These are phyloP conservation scores for Fraxinus nigra DNA, from an alignment of 305 asterid species.

Conservation along the genomic window DNA sequence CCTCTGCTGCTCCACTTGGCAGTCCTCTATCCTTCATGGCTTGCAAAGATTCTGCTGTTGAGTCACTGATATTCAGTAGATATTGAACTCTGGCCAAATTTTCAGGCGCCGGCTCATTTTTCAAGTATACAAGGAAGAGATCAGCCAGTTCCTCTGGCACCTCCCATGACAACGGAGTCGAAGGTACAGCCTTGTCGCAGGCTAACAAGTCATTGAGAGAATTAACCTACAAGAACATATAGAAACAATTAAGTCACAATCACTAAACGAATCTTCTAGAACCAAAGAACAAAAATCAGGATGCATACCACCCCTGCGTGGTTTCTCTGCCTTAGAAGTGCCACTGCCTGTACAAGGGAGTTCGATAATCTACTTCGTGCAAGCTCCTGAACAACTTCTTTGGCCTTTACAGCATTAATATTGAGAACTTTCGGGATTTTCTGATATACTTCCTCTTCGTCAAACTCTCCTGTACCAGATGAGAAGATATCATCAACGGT, in stretches of 20 bases:
- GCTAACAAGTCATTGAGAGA: constrained; percentile 88
- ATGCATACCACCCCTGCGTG: constrained; percentile 68
- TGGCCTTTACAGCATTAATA: constrained; percentile 63
- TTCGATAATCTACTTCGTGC: constrained; percentile 69
- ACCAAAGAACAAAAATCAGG: background rate
- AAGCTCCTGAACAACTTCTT: constrained; percentile 59
- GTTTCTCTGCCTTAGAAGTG: constrained; percentile 81
- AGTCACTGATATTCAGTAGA: constrained; percentile 73
- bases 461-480: constrained; percentile 94
- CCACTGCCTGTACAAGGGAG: constrained; percentile 86
- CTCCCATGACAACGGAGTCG: constrained; percentile 81
- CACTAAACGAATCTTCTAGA: background rate
- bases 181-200: constrained; percentile 88
- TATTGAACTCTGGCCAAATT: constrained; percentile 69
- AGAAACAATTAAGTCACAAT: constrained; percentile 1
- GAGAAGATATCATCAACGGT: constrained; percentile 71
- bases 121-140: constrained; percentile 61
- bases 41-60: constrained; percentile 58
- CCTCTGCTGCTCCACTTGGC: constrained; percentile 49
- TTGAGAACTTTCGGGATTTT: constrained; percentile 78
- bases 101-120: constrained; percentile 54
- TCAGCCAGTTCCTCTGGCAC: constrained; percentile 71
- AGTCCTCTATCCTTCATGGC: constrained; percentile 39
- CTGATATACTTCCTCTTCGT: constrained; percentile 74
- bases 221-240: constrained; percentile 50